These are phyloP conservation scores for Fusarium napiforme DNA, from an alignment of 2,329 filamentous ascomycete genomes.

Conservation along the genomic window DNA sequence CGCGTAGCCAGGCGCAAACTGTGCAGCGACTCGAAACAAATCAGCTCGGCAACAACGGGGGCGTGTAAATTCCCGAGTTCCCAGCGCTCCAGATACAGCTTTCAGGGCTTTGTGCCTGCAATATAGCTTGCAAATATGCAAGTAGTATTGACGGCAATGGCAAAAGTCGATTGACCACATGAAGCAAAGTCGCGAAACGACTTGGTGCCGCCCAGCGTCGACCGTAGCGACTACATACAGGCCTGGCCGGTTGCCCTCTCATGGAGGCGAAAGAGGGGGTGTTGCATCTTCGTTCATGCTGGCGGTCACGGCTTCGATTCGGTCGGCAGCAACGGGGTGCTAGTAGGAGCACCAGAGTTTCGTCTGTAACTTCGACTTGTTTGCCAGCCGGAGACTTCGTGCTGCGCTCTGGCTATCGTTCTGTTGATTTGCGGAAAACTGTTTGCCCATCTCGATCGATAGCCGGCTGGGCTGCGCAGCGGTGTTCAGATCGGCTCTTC, in stretches of 20 bases:
- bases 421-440: background rate
- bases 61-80: fast-evolving
- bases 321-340: background rate
- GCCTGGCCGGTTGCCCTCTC: background rate
- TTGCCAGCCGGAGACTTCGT: background rate
- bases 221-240: background rate
- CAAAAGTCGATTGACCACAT: background rate
- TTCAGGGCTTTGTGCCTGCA: background rate
- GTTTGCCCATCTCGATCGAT: background rate
- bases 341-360: background rate
- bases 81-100: fast-evolving
- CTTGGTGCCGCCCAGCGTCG: background rate
- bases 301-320: background rate
- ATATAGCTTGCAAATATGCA: background rate
- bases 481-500: background rate
- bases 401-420: background rate
- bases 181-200: background rate
- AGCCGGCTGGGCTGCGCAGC: too few species aligned
- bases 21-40: background rate
- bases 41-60: background rate
- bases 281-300: background rate
- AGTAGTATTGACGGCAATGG: background rate
- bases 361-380: background rate
- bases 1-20: background rate
- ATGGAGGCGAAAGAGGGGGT: background rate